Conservation (phyloP, 306 rosid species). For the Ormosia emarginata region DNA sequence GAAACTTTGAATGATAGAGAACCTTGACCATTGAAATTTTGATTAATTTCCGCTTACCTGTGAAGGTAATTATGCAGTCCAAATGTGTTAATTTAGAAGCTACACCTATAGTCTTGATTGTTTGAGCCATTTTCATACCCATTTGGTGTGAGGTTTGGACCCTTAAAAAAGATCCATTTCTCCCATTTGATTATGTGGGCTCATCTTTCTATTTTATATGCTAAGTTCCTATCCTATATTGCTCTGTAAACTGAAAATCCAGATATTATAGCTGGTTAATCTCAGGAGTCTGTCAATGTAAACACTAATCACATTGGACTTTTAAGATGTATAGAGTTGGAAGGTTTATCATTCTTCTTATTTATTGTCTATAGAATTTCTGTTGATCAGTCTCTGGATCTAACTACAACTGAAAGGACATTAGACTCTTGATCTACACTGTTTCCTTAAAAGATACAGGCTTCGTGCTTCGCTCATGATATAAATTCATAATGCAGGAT, state of each 20-base stretch:
- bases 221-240: background rate
- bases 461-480: slow-evolving; percentile 12
- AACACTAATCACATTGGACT: background rate
- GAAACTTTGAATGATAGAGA: background rate
- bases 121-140: background rate
- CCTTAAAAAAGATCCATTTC: background rate
- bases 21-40: background rate
- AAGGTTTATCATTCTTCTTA: background rate
- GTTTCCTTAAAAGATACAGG: background rate
- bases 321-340: background rate
- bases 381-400: slow-evolving; percentile 9
- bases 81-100: background rate
- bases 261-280: background rate
- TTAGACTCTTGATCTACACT: slow-evolving; percentile 3
- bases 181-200: background rate
- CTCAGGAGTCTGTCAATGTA: background rate
- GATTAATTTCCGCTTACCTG: background rate
- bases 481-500: slow-evolving; percentile 44
- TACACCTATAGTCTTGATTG: background rate
- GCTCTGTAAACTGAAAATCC: background rate
- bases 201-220: background rate
- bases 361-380: background rate
- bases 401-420: background rate
- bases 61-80: background rate
- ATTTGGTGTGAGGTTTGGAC: background rate